Conservation (phyloP, 129 eudicot genomes). For the Centrapalus pauciflorus region DNA sequence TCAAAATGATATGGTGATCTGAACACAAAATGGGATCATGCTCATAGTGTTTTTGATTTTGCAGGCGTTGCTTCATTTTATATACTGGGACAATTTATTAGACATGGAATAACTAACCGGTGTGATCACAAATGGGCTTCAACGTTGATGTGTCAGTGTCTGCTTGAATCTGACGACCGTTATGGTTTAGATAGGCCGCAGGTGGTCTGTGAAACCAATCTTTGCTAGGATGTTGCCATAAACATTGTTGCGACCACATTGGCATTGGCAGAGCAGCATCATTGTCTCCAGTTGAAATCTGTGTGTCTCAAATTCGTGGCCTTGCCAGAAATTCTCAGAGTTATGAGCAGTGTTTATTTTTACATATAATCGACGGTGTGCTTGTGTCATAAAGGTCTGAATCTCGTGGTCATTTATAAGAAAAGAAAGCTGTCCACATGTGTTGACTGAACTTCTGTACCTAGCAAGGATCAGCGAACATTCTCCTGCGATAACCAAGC, state of each 20-base stretch:
- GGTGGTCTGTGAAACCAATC: constrained; percentile 61
- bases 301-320: constrained; percentile 77
- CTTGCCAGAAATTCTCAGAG: constrained; percentile 71
- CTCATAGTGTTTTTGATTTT: background rate
- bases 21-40: too few relatives aligned
- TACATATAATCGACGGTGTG: too few relatives aligned
- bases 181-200: constrained; percentile 75
- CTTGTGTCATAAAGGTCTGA: too few relatives aligned
- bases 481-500: constrained; percentile 31
- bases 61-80: constrained; percentile 73
- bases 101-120: constrained; percentile 81
- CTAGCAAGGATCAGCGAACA: constrained; percentile 58
- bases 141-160: constrained; percentile 72
- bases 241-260: constrained; percentile 83
- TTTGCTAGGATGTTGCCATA: constrained; percentile 64
- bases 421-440: constrained; percentile 54
- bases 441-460: constrained; percentile 49
- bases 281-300: constrained; percentile 63
- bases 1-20: too few relatives aligned
- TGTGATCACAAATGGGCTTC: constrained; percentile 53
- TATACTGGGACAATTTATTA: constrained; percentile 70
- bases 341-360: too few relatives aligned
- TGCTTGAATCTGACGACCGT: constrained; percentile 81
- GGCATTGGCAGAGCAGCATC: constrained; percentile 88
- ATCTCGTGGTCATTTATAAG: too few relatives aligned